phyloP scores from a whole-genome alignment of 148 eudicot species.

The Hydrangea macrophylla region DNA sequence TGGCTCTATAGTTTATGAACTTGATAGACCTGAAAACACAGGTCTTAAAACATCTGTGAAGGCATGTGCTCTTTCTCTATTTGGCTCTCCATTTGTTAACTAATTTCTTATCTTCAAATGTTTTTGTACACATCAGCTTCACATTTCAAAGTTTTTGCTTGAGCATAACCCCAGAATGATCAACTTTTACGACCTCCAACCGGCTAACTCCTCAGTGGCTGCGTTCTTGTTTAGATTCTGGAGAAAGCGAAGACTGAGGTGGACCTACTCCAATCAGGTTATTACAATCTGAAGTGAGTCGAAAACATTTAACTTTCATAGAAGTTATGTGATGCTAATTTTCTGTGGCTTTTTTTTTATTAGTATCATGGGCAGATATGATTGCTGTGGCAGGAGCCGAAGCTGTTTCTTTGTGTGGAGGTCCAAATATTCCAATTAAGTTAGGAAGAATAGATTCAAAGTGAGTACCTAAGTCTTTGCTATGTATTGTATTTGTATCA shows the following conservation, averaged over 20 bases:
- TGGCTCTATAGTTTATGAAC: constrained; percentile 85
- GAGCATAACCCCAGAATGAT: constrained; percentile 21
- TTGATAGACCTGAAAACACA: constrained; percentile 84
- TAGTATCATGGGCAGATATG: constrained; percentile 96
- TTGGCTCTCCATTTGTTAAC: not conserved
- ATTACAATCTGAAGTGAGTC: not conserved
- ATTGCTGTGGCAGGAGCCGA: constrained; percentile 94
- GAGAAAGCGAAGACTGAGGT: constrained; percentile 73
- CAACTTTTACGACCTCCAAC: constrained; percentile 19
- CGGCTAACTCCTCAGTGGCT: constrained; percentile 47
- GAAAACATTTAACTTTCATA: constrained; percentile 1
- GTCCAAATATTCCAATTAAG: constrained; percentile 68
- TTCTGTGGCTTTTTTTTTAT: constrained; percentile 11
- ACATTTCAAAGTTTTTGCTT: constrained; percentile 7
- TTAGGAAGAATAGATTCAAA: constrained; percentile 79
- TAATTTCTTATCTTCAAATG: not conserved
- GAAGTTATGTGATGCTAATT: constrained; percentile 19
- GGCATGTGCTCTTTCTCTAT: constrained; percentile 39
- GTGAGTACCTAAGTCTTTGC: constrained; percentile 37
- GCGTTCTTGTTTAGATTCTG: constrained; percentile 65
- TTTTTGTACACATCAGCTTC: not conserved
- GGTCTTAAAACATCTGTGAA: constrained; percentile 77
- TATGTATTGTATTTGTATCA: not conserved
- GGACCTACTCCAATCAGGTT: constrained; percentile 64
- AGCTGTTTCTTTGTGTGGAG: constrained; percentile 87